Percentiles rank a stretch among this genome's conserved stretches.
Evolutionary conservation across 2,329 filamentous ascomycete genomes (phyloP).

Genomic region (Drechslerella dactyloides): DNA sequence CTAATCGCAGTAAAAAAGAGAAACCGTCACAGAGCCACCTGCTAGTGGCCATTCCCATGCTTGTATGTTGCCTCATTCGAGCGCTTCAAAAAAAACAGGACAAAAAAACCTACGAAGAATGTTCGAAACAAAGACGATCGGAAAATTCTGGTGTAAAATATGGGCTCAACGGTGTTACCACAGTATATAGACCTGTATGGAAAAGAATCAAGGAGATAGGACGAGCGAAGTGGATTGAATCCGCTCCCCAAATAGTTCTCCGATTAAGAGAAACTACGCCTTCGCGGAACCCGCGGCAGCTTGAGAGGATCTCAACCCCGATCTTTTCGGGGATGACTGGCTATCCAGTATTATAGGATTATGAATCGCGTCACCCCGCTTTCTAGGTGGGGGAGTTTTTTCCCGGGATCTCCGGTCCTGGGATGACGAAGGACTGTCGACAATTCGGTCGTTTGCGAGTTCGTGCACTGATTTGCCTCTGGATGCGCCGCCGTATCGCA

Average conservation of each 20-base stretch:
- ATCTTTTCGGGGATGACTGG: slow-evolving; percentile 31
- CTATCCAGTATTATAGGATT: slow-evolving; percentile 44
- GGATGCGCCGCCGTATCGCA: slow-evolving; percentile 3
- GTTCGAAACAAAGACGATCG: neutral
- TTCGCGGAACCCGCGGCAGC: neutral
- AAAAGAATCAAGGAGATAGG: neutral
- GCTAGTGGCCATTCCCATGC: neutral
- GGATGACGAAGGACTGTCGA: slow-evolving; percentile 31
- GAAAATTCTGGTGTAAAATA: neutral
- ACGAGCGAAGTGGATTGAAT: neutral
- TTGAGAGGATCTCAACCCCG: slow-evolving; percentile 13
- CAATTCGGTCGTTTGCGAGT: slow-evolving; percentile 32
- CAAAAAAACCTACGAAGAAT: slow-evolving; percentile 3
- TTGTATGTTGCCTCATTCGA: too few species aligned
- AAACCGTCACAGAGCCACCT: neutral
- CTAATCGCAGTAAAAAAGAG: neutral
- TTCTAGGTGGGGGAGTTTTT: neutral
- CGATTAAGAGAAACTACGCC: neutral
- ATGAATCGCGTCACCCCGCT: slow-evolving; percentile 15
- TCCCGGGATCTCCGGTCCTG: slow-evolving; percentile 6
- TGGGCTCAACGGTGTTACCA: too few species aligned
- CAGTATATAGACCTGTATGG: neutral
- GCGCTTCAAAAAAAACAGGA: neutral
- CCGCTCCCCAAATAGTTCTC: neutral
- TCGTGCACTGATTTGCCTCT: slow-evolving; percentile 34